Conservation (phyloP, 352 stramenopile genomes). For the Thraustochytrium sp. region DNA sequence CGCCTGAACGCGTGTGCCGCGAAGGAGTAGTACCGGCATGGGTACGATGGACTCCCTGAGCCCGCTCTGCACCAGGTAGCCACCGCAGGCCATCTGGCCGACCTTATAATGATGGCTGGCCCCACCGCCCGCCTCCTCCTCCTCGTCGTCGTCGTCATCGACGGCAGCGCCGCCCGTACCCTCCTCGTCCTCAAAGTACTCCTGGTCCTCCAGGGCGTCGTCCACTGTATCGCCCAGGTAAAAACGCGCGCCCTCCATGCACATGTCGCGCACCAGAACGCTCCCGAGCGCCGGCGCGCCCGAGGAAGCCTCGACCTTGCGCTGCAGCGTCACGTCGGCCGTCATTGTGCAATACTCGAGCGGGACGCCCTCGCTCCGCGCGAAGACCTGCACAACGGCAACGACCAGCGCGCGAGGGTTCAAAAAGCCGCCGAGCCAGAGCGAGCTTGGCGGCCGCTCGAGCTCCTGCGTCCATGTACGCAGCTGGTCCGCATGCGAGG, state of each 20-base stretch:
- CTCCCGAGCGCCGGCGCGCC: conserved; percentile 71
- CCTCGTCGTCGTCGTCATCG: not conserved
- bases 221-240: conserved; percentile 61
- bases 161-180: not conserved
- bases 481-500: conserved; percentile 79
- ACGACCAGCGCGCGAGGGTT: conserved; percentile 92
- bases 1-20: conserved; percentile 83
- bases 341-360: conserved; percentile 93
- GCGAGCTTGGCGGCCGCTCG: conserved; percentile 78
- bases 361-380: conserved; percentile 74
- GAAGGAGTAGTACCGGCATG: conserved; percentile 89
- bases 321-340: conserved; percentile 88
- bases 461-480: conserved; percentile 91
- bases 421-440: conserved; percentile 90
- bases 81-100: conserved; percentile 71
- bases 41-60: conserved; percentile 88
- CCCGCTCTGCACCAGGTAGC: conserved; percentile 82
- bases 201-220: not conserved
- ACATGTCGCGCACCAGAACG: conserved; percentile 88
- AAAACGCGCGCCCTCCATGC: conserved; percentile 90
- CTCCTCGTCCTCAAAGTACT: not conserved
- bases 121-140: conserved; percentile 54
- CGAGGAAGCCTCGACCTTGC: too few relatives aligned
- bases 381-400: conserved; percentile 88
- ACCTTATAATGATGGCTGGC: conserved; percentile 72